Evolutionary conservation across 192 early-diverging fungal genomes (phyloP).

Genomic region (Coemansia sp.): DNA sequence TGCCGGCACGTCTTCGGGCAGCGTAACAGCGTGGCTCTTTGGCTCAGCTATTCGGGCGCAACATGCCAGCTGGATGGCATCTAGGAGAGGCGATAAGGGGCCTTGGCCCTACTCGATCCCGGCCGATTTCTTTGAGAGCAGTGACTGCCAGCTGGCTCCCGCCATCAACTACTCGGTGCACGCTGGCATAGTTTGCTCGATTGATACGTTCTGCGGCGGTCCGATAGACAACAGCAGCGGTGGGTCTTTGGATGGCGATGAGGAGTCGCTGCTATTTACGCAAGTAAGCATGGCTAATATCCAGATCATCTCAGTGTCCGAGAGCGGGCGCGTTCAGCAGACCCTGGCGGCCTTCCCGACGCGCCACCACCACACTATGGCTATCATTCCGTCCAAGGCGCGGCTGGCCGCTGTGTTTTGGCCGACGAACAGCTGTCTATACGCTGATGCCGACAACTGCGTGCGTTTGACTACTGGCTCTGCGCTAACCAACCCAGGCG

Average conservation of each 20-base stretch:
- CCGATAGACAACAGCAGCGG: too few species aligned
- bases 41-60: slow-evolving; percentile 6
- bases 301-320: slow-evolving; percentile 14
- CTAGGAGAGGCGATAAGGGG: not conserved
- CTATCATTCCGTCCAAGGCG: slow-evolving; percentile 2
- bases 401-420: slow-evolving; percentile 8
- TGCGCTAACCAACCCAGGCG: not conserved
- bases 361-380: slow-evolving; percentile 11
- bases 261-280: slow-evolving; percentile 10
- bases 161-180: slow-evolving; percentile 26
- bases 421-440: slow-evolving; percentile 8
- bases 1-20: slow-evolving; percentile 33
- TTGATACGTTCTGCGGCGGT: slow-evolving; percentile 3
- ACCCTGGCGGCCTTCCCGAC: slow-evolving; percentile 12
- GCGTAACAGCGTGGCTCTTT: slow-evolving; percentile 24
- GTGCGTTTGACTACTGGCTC: slow-evolving; percentile 10
- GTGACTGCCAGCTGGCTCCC: slow-evolving; percentile 4
- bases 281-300: slow-evolving; percentile 5
- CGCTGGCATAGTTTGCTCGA: not conserved
- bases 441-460: slow-evolving; percentile 23
- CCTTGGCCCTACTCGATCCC: slow-evolving; percentile 15
- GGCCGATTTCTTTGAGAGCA: not conserved
- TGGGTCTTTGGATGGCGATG: not conserved
- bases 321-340: slow-evolving; percentile 24
- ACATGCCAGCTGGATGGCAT: slow-evolving; percentile 1